Conservation (phyloP, 2,329 filamentous ascomycete species). For the Trichoderma hamatum region DNA sequence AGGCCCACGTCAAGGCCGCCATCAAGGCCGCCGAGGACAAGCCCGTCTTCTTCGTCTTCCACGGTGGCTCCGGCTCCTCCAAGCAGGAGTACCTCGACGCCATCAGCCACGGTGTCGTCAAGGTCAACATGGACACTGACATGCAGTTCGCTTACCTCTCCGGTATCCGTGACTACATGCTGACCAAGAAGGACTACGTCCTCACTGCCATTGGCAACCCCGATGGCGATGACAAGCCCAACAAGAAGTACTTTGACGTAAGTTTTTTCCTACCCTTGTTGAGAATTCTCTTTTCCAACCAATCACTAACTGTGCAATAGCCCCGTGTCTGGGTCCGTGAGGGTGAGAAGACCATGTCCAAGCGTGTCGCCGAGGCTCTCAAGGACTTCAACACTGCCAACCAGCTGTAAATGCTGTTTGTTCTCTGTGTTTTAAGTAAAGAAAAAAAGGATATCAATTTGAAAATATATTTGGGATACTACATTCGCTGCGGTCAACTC, state of each 20-base stretch:
- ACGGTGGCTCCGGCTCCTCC: constrained; percentile 90
- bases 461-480: background rate
- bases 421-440: background rate
- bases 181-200: constrained; percentile 95
- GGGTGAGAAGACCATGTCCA: constrained; percentile 95
- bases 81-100: constrained; percentile 90
- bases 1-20: constrained; percentile 85
- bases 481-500: background rate
- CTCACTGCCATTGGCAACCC: constrained; percentile 88
- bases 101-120: constrained; percentile 92
- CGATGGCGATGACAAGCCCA: constrained; percentile 94
- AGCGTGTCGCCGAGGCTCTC: constrained; percentile 78
- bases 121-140: constrained; percentile 99
- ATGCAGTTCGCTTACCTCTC: constrained; percentile 92
- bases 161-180: constrained; percentile 92
- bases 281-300: background rate
- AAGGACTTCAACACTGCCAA: constrained; percentile 77
- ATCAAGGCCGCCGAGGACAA: constrained; percentile 72
- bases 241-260: constrained; percentile 90
- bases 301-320: constrained; percentile 41
- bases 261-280: constrained; percentile 37
- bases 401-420: constrained; percentile 38
- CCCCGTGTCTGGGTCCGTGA: constrained; percentile 94
- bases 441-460: background rate
- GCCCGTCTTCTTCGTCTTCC: constrained; percentile 99